Evolutionary conservation across 148 eudicot species (phyloP), one percentile per base, ranked within the genome.

Genomic region (Cornus florida): DNA sequence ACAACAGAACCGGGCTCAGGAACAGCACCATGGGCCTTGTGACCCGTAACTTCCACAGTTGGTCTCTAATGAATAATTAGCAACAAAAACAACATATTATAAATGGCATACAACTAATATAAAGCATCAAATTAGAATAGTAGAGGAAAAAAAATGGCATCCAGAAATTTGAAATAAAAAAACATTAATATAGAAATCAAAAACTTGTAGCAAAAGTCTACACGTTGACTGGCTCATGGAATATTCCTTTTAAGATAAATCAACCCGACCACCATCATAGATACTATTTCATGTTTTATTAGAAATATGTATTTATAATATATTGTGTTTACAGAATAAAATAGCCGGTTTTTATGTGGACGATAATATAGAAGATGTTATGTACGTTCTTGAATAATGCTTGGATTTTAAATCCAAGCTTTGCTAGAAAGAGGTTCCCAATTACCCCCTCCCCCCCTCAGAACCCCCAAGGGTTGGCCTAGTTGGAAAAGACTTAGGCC

Each of bases 11-110:
- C 97, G 39, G 95, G 95, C 82, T 94, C 94, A 74, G 99, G 99
- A 74, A 96, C 97, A 13, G 94, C 90, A 76, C 94, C 94, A 82
- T 92, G 97, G 39, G 99, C 93, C 83, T 96, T 96, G 85, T 94
- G 97, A 79, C 99, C 95, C 24, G 82, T 87, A 83, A 96, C 93
- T 89, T 92, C 97, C 83, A 89, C 98, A 0, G 88, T 84, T 72
- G 92, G 88, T 83, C 98, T 91, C 99, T 96, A 70, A 59, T 32
- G 20, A 65, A 75, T 72, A 2, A 76, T 75, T n/a, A 32, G 68
- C 74, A 64, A 67, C 73, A 78, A 56, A 68, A 62, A 32, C 53
- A 78, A n/a, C 20, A 43, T 75, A 43, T 39, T 64, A 74, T 65
- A 14, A 39, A 23, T n/a, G 39, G 35, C 70, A 46, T 13, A 41